phyloP scores from a whole-genome alignment of 2,329 filamentous ascomycete genomes.

The Furcasterigmium sp. region DNA sequence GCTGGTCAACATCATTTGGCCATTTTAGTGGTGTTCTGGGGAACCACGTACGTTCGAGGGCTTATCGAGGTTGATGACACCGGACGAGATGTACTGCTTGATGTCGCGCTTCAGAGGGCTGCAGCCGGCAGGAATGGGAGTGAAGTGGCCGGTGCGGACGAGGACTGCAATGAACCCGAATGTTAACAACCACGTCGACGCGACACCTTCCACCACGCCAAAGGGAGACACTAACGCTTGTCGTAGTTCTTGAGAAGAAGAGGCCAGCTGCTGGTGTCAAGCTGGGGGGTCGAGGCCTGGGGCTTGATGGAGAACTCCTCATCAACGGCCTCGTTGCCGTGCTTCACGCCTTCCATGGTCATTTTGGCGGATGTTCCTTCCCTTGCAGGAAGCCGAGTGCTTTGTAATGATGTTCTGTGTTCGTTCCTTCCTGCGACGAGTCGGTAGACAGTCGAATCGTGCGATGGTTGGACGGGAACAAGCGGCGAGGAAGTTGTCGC shows the following conservation, averaged over 20 bases:
- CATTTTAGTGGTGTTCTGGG: background rate
- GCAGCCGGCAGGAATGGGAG: constrained; percentile 90
- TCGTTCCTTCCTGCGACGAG: constrained; percentile 1
- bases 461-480: constrained; percentile 1
- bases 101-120: constrained; percentile 88
- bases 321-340: constrained; percentile 39
- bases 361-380: constrained; percentile 17
- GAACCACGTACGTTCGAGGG: constrained; percentile 11
- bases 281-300: constrained; percentile 68
- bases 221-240: constrained; percentile 59
- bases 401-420: background rate
- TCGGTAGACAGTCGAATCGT: background rate
- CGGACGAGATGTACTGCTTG: constrained; percentile 94
- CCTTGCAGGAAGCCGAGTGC: background rate
- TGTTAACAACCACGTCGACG: constrained; percentile 10
- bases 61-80: constrained; percentile 97
- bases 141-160: constrained; percentile 93
- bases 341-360: constrained; percentile 42
- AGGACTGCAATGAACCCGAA: constrained; percentile 55
- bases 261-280: constrained; percentile 89
- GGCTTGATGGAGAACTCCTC: constrained; percentile 89
- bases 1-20: constrained; percentile 3
- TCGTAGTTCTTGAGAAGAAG: constrained; percentile 95
- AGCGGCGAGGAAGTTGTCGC: background rate
- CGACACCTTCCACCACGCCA: background rate